A percentile compares a stretch with the other conserved stretches of the same genome.
phyloP scores from a whole-genome alignment of 345 rosid genomes.

The Brassica carinata region DNA sequence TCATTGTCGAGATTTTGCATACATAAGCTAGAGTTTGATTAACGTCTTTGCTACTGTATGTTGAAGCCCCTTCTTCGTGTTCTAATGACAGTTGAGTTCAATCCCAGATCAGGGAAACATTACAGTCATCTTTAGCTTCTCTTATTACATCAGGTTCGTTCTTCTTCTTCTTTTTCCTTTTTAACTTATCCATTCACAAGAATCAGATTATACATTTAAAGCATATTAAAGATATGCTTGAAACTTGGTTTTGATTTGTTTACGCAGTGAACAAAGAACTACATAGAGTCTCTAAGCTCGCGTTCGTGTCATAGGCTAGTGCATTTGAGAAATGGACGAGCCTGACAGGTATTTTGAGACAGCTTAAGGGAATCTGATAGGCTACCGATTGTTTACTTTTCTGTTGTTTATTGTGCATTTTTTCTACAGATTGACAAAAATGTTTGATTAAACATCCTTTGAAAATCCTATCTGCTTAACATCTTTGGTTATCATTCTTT shows the following conservation, averaged over 20 bases:
- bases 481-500: too few species aligned
- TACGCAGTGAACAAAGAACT: conserved; percentile 61
- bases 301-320: conserved; percentile 73
- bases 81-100: conserved; percentile 62
- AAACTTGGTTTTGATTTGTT: neutral
- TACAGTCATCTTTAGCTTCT: conserved; percentile 77
- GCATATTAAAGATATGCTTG: neutral
- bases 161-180: neutral
- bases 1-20: too few species aligned
- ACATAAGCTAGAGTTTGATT: too few species aligned
- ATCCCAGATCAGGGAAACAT: conserved; percentile 69
- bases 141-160: conserved; percentile 76
- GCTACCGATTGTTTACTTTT: neutral
- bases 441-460: too few species aligned
- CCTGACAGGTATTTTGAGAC: conserved; percentile 64
- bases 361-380: conserved; percentile 70
- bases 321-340: conserved; percentile 85
- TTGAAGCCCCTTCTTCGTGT: neutral
- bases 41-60: too few species aligned
- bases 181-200: conserved; percentile 6
- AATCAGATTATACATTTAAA: neutral
- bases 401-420: too few species aligned
- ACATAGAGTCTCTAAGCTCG: conserved; percentile 74
- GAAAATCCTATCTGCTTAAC: too few species aligned
- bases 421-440: too few species aligned